Conservation (phyloP, 805 yeast genomes). For the Candida sphagnicola region DNA sequence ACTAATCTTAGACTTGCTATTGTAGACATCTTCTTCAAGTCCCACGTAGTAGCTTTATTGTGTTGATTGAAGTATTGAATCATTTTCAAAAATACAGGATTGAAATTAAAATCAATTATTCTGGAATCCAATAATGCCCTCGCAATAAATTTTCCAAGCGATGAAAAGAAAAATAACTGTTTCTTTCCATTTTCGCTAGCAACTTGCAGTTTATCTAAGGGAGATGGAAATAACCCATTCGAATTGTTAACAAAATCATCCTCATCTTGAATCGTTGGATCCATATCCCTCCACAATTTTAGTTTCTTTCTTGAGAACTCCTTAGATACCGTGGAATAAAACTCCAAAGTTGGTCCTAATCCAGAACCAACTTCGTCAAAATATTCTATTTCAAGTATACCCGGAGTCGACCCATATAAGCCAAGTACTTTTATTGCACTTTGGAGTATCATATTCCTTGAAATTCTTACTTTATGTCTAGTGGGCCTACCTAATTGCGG, state of each 20-base stretch:
- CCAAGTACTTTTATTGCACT: conserved; percentile 79
- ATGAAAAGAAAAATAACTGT: conserved; percentile 50
- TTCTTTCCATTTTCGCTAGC: conserved; percentile 34
- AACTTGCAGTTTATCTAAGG: conserved; percentile 33
- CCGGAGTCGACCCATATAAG: conserved; percentile 73
- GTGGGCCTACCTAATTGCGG: conserved; percentile 70
- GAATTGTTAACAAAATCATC: conserved; percentile 36
- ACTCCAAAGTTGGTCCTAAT: conserved; percentile 92
- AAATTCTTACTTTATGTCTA: conserved; percentile 74
- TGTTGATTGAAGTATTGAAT: conserved; percentile 35
- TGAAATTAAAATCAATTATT: conserved; percentile 78
- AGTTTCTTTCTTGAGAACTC: conserved; percentile 60
- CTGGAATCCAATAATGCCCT: conserved; percentile 86
- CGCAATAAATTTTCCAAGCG: conserved; percentile 81
- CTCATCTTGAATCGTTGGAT: conserved; percentile 12
- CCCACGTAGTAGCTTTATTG: conserved; percentile 7
- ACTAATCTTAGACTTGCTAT: conserved; percentile 43
- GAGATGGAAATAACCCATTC: conserved; percentile 73
- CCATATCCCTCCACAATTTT: conserved; percentile 63
- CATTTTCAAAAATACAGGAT: conserved; percentile 62
- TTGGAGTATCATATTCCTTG: conserved; percentile 64
- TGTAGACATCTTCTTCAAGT: conserved; percentile 19
- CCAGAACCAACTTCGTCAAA: conserved; percentile 95
- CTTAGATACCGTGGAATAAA: conserved; percentile 75
- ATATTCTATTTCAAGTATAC: conserved; percentile 81